These are phyloP conservation scores for Cyclaneusma minus DNA, from an alignment of 2,329 filamentous ascomycete genomes.

Conservation along the genomic window DNA sequence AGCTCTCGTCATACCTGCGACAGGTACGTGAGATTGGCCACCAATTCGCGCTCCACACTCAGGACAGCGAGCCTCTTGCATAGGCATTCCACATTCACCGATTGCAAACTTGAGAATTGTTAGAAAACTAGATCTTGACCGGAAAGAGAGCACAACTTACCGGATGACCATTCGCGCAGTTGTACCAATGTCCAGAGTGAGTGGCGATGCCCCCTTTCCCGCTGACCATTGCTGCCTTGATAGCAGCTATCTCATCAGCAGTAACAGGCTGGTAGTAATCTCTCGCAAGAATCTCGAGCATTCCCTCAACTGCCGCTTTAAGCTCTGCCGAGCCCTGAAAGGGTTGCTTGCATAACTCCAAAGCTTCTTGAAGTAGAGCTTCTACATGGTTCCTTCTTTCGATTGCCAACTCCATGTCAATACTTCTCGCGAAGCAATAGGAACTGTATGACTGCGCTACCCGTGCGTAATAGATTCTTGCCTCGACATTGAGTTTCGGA, in stretches of 20 bases:
- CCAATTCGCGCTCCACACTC: constrained; percentile 44
- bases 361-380: constrained; percentile 15
- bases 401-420: constrained; percentile 6
- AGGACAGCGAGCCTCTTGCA: constrained; percentile 43
- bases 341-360: constrained; percentile 17
- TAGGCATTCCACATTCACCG: constrained; percentile 50
- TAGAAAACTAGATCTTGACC: no score
- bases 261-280: constrained; percentile 25
- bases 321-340: constrained; percentile 18
- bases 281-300: constrained; percentile 15
- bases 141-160: constrained; percentile 5
- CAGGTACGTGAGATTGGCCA: constrained; percentile 31
- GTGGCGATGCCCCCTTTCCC: constrained; percentile 24
- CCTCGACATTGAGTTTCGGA: constrained; percentile 22
- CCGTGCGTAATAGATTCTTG: constrained; percentile 18
- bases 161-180: constrained; percentile 37
- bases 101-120: constrained; percentile 37
- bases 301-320: constrained; percentile 14
- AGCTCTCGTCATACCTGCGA: constrained; percentile 33
- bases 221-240: constrained; percentile 30
- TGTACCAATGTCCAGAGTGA: constrained; percentile 44
- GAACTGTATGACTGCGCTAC: constrained; percentile 15
- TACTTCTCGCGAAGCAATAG: constrained; percentile 5
- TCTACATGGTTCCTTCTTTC: constrained; percentile 8
- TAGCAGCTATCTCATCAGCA: constrained; percentile 24